phyloP scores from a whole-genome alignment of 1,284 basidiomycete genomes.

The Pisolithus thermaeus region DNA sequence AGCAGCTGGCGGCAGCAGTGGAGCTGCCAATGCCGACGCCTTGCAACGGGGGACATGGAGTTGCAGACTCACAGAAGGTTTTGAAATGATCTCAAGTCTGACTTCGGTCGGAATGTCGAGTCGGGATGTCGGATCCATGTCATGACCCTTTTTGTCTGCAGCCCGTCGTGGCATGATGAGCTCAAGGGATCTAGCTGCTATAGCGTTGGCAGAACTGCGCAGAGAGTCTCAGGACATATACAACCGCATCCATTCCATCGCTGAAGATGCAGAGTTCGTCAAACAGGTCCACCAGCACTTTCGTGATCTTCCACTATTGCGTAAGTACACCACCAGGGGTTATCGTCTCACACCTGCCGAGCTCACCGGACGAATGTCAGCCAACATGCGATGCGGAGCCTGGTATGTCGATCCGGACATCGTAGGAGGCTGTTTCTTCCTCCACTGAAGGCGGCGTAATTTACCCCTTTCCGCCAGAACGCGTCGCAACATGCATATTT shows the following conservation, averaged over 20 bases:
- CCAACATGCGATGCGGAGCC: slow-evolving; percentile 89
- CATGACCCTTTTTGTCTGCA: background rate
- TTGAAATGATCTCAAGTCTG: background rate
- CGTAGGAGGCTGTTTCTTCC: slow-evolving; percentile 31
- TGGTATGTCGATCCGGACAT: slow-evolving; percentile 84
- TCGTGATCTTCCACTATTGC: slow-evolving; percentile 53
- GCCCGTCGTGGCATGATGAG: background rate
- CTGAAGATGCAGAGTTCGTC: slow-evolving; percentile 73
- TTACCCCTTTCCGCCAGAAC: slow-evolving; percentile 24
- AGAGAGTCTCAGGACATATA: slow-evolving; percentile 72
- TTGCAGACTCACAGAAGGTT: background rate
- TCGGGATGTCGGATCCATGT: too few relatives aligned
- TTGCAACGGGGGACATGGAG: background rate
- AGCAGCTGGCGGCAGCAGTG: background rate
- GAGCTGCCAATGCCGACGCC: background rate
- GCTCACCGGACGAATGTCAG: slow-evolving; percentile 32
- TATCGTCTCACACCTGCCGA: too few relatives aligned
- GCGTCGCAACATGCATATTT: slow-evolving; percentile 69
- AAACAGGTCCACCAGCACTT: slow-evolving; percentile 52
- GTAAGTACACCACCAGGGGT: slow-evolving; percentile 38
- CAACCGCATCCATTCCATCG: slow-evolving; percentile 83
- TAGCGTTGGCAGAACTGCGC: slow-evolving; percentile 34
- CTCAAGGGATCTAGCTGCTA: background rate
- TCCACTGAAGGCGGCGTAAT: slow-evolving; percentile 1
- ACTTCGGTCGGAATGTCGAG: too few relatives aligned